Percentiles rank a stretch among this genome's conserved stretches.
phyloP scores from a whole-genome alignment of 2,329 filamentous ascomycete species.

The Diaporthe humulicola region DNA sequence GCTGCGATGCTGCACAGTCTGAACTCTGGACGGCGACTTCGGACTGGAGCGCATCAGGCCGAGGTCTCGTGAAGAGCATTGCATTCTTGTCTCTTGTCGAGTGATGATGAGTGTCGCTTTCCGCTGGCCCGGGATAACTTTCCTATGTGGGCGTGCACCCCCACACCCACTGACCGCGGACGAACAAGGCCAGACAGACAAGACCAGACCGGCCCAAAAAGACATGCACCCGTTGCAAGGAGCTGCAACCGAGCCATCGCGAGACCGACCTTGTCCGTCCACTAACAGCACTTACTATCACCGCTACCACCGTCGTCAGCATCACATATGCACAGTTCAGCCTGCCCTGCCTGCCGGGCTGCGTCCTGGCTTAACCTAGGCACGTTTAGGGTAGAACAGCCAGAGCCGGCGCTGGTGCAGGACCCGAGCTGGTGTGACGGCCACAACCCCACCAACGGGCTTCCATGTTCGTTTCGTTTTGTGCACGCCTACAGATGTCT shows the following conservation, averaged over 20 bases:
- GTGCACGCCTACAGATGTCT: background rate
- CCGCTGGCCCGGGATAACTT: background rate
- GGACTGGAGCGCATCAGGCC: conserved; percentile 16
- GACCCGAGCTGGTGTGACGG: conserved; percentile 1
- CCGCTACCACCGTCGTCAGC: conserved; percentile 4
- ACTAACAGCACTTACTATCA: background rate
- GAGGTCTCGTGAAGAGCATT: background rate
- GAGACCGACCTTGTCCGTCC: conserved; percentile 19
- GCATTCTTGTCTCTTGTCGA: no score
- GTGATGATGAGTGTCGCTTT: background rate
- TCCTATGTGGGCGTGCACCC: background rate
- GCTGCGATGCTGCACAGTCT: conserved; percentile 23
- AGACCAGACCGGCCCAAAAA: background rate
- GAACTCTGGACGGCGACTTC: conserved; percentile 3
- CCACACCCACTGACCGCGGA: background rate
- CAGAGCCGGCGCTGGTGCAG: conserved; percentile 12
- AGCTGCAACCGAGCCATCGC: conserved; percentile 20
- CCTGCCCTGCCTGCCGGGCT: conserved; percentile 13
- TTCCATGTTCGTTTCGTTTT: background rate
- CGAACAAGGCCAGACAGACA: background rate
- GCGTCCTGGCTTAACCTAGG: background rate
- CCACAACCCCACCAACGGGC: background rate
- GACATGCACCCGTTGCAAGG: background rate
- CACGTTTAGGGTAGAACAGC: background rate
- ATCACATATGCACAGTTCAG: conserved; percentile 1